These are phyloP conservation scores for Solanum aculeatissimum DNA, from an alignment of 305 asterid species.

Conservation along the genomic window DNA sequence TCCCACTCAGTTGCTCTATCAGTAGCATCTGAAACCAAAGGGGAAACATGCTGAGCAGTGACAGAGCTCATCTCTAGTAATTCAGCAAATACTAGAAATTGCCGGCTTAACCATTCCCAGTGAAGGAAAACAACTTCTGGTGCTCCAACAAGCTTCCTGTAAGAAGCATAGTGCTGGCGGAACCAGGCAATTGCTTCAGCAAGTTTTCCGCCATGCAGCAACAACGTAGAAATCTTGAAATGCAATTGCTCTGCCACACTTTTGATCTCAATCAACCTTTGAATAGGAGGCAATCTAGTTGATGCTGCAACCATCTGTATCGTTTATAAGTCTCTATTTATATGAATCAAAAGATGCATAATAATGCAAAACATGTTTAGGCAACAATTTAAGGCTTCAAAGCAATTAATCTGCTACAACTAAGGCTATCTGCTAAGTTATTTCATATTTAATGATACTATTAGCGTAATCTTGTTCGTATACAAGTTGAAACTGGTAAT, in stretches of 20 bases:
- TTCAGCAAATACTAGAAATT: conserved; percentile 81
- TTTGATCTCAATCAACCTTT: conserved; percentile 77
- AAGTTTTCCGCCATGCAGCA: conserved; percentile 84
- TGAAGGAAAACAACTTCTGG: conserved; percentile 77
- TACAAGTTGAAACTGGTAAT: background rate
- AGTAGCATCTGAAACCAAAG: conserved; percentile 33
- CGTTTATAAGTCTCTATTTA: background rate
- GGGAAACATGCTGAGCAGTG: conserved; percentile 27
- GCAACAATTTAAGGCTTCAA: background rate
- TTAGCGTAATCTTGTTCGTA: background rate
- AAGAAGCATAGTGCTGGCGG: conserved; percentile 59
- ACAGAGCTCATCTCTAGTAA: conserved; percentile 75
- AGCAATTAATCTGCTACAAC: background rate
- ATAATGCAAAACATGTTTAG: background rate
- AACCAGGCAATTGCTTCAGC: conserved; percentile 80
- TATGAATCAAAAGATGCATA: background rate
- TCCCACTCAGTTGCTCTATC: conserved; percentile 86
- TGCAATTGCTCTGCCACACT: conserved; percentile 79
- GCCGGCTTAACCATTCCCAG: conserved; percentile 98
- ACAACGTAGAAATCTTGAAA: conserved; percentile 73
- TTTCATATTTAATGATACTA: background rate
- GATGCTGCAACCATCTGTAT: conserved; percentile 79
- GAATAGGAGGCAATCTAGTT: conserved; percentile 85
- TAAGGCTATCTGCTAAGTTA: background rate
- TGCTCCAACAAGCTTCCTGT: conserved; percentile 62